These are phyloP conservation scores for Arthrobotrys sphaeroides DNA, from an alignment of 2,329 filamentous ascomycete genomes.

Conservation along the genomic window DNA sequence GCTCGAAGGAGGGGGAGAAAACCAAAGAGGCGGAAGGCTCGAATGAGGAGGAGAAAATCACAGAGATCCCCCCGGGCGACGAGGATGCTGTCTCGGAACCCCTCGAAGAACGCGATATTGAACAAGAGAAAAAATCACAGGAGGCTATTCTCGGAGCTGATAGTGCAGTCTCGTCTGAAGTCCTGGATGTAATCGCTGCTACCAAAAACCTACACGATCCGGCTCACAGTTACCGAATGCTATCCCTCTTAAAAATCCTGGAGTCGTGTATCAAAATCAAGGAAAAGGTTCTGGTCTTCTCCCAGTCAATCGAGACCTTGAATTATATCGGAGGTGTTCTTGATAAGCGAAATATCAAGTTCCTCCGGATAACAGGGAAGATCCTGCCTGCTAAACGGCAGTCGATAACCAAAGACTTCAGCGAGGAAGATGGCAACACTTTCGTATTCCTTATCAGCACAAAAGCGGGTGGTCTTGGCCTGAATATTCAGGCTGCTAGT, in stretches of 20 bases:
- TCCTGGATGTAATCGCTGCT: not conserved
- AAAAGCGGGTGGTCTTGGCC: constrained; percentile 78
- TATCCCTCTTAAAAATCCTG: constrained; percentile 75
- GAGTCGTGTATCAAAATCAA: constrained; percentile 69
- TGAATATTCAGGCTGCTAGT: constrained; percentile 86
- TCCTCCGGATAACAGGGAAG: constrained; percentile 73
- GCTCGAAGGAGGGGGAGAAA: no score
- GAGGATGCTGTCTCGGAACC: not conserved
- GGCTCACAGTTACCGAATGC: constrained; percentile 73
- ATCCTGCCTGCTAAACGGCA: constrained; percentile 71
- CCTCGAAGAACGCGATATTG: constrained; percentile 53
- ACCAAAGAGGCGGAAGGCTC: not conserved
- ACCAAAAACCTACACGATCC: constrained; percentile 59
- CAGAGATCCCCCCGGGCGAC: not conserved
- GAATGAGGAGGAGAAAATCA: no score
- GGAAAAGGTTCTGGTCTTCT: constrained; percentile 85
- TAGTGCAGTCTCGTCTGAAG: constrained; percentile 41
- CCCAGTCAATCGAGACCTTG: constrained; percentile 72
- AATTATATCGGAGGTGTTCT: constrained; percentile 19
- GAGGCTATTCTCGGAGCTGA: constrained; percentile 45
- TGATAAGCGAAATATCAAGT: constrained; percentile 61
- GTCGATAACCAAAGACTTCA: constrained; percentile 74
- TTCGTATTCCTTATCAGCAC: constrained; percentile 82
- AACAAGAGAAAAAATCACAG: constrained; percentile 18
- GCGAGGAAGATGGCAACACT: constrained; percentile 64